Base-by-base conservation (phyloP, 2,329 filamentous ascomycete species). In the Cytospora paraplurivora region DNA sequence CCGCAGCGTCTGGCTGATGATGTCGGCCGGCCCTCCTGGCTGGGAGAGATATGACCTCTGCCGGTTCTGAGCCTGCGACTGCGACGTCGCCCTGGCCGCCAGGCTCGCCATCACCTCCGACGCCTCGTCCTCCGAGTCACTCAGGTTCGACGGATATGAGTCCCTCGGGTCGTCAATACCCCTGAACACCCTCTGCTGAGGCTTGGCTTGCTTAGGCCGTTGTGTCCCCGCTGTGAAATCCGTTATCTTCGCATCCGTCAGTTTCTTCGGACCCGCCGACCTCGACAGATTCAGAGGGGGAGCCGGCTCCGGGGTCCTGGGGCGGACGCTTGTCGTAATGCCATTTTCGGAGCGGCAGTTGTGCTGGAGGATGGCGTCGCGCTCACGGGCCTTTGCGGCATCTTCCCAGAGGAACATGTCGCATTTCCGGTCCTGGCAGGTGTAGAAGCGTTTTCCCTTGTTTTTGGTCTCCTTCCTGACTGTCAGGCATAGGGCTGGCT, bases 341-440 rank as follows among this genome's bases (percentile, higher is more conserved):
- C 63, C 32, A 64, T 62, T 55, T 52, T 67, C 65, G 10, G 65
- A 67, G 27, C 55, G 57, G 53, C 59, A 67, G 55, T 67, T 67
- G 50, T 67, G 51, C 37, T 19, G 55, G 41, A 68, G 53, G 19
- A 66, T 56, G 21, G 66, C 67, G 11, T 63, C 63, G 55, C 64
- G 70, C 67, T 78, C 72, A 5, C 73, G 72, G 21, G 66, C 59
- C 38, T 68, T 65, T 11, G 79, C 78, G 1, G 73, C 71, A 8
- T 81, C 75, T n/a, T 74, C 72, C 44, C 76, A 82, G 27, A 81
- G 68, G 63, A 81, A 83, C 68, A 82, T 80, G 7, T 69, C 60
- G 69, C 81, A 83, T 54, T 73, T 71, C 8, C 59, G 47, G 8
- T 70, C 69, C n/a, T 69, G 68, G 68, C 81, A 82, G 11, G 71